Evolutionary conservation across 768 basidiomycete species (phyloP).

Genomic region (Suillus subalutaceus): DNA sequence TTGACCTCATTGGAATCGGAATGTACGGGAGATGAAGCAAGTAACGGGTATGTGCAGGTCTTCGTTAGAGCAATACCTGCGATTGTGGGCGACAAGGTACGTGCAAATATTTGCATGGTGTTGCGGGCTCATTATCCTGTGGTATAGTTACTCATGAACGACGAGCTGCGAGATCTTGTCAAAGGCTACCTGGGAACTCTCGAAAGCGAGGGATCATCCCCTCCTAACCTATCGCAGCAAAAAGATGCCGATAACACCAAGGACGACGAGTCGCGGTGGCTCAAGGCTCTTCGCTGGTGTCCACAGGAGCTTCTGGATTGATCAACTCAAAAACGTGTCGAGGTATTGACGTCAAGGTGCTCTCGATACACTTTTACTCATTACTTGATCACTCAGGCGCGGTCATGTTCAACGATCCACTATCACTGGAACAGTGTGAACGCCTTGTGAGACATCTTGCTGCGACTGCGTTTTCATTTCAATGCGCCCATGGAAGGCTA

Average conservation of each 20-base stretch:
- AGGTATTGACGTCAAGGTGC: slow-evolving; percentile 48
- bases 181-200: slow-evolving; percentile 71
- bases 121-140: slow-evolving; percentile 15
- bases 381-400: slow-evolving; percentile 60
- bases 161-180: slow-evolving; percentile 76
- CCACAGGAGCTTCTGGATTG: slow-evolving; percentile 83
- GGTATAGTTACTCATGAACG: slow-evolving; percentile 59
- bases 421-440: slow-evolving; percentile 69
- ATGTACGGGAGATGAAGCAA: slow-evolving; percentile 26
- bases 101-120: slow-evolving; percentile 17
- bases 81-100: slow-evolving; percentile 69
- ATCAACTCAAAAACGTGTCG: slow-evolving; percentile 96
- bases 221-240: slow-evolving; percentile 21
- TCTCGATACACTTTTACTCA: not conserved
- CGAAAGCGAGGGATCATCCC: slow-evolving; percentile 46
- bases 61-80: slow-evolving; percentile 65
- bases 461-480: slow-evolving; percentile 82
- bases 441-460: slow-evolving; percentile 69
- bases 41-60: slow-evolving; percentile 63
- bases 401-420: slow-evolving; percentile 93
- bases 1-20: slow-evolving; percentile 24
- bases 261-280: slow-evolving; percentile 49
- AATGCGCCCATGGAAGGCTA: slow-evolving; percentile 97
- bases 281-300: slow-evolving; percentile 76
- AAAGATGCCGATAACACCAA: slow-evolving; percentile 12